Evolutionary conservation across 371 early-diverging fungal species (phyloP).

Genomic region (Lichtheimia ornata): DNA sequence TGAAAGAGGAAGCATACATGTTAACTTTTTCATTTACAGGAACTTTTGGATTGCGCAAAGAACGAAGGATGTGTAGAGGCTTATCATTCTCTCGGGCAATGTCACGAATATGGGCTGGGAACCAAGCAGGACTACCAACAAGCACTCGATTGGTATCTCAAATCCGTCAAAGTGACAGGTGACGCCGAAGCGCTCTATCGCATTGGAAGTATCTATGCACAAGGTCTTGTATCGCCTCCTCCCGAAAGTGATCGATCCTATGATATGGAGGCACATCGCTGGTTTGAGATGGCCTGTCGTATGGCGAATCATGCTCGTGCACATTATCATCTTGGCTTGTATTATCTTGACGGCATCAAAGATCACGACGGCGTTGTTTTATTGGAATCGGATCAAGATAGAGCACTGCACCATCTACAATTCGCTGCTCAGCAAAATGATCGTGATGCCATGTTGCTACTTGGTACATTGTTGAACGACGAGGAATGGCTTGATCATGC

Average conservation of each 20-base stretch:
- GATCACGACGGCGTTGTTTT: not conserved
- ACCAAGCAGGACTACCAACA: slow-evolving; percentile 47
- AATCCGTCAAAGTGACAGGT: slow-evolving; percentile 31
- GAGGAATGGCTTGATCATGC: slow-evolving; percentile 31
- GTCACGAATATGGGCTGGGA: slow-evolving; percentile 48
- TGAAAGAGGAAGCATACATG: not conserved
- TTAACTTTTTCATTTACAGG: slow-evolving; percentile 19
- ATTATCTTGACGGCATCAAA: slow-evolving; percentile 32
- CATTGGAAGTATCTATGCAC: slow-evolving; percentile 28
- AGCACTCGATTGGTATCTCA: slow-evolving; percentile 42
- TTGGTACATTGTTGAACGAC: slow-evolving; percentile 18
- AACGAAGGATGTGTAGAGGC: slow-evolving; percentile 32
- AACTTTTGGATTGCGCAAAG: slow-evolving; percentile 41
- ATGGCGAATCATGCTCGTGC: slow-evolving; percentile 33
- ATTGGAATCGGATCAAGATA: slow-evolving; percentile 7
- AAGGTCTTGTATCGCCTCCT: not conserved
- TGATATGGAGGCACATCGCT: slow-evolving; percentile 34
- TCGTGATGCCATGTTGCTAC: slow-evolving; percentile 38
- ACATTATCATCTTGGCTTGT: slow-evolving; percentile 38
- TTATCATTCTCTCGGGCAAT: slow-evolving; percentile 46
- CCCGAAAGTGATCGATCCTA: slow-evolving; percentile 7
- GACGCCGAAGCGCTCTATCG: slow-evolving; percentile 49
- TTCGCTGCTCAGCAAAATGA: slow-evolving; percentile 36
- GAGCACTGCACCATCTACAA: slow-evolving; percentile 32
- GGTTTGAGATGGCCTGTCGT: slow-evolving; percentile 30